These are phyloP conservation scores for Beauveria brongniartii DNA, from an alignment of 2,329 filamentous ascomycete genomes.

Conservation along the genomic window DNA sequence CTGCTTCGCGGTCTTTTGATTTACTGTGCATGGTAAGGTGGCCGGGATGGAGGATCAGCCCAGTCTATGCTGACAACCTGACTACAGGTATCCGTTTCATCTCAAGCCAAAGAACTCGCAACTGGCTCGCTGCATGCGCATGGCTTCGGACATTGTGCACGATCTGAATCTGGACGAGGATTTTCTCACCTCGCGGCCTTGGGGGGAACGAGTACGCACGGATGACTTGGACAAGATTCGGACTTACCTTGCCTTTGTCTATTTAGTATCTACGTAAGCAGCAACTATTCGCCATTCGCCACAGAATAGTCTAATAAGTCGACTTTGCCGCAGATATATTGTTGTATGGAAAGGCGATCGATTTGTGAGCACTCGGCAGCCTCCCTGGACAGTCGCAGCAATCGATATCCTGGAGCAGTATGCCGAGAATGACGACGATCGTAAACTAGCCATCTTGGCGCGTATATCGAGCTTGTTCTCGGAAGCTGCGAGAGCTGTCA, in stretches of 20 bases:
- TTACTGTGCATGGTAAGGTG: conserved; percentile 8
- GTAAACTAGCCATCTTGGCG: background rate
- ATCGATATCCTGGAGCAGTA: conserved; percentile 4
- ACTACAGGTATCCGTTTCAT: conserved; percentile 9
- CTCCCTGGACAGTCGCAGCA: background rate
- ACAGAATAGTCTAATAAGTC: background rate
- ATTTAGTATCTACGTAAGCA: conserved; percentile 8
- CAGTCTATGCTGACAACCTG: background rate
- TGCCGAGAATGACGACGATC: background rate
- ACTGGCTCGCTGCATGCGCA: conserved; percentile 7
- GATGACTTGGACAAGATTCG: conserved; percentile 6
- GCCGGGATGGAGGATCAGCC: background rate
- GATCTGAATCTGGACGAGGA: conserved; percentile 6
- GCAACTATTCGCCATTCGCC: background rate
- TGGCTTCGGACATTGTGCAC: conserved; percentile 5
- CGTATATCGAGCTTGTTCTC: background rate
- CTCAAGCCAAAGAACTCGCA: conserved; percentile 4
- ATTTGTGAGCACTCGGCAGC: background rate
- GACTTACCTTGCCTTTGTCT: conserved; percentile 2
- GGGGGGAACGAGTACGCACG: background rate
- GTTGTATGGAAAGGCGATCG: conserved; percentile 5
- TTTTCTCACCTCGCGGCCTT: background rate
- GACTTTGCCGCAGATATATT: background rate
- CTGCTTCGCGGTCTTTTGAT: conserved; percentile 1
- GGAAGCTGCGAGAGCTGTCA: background rate